Base-by-base conservation (phyloP, 1,284 basidiomycete species). In the Chalciporus piperatoides region DNA sequence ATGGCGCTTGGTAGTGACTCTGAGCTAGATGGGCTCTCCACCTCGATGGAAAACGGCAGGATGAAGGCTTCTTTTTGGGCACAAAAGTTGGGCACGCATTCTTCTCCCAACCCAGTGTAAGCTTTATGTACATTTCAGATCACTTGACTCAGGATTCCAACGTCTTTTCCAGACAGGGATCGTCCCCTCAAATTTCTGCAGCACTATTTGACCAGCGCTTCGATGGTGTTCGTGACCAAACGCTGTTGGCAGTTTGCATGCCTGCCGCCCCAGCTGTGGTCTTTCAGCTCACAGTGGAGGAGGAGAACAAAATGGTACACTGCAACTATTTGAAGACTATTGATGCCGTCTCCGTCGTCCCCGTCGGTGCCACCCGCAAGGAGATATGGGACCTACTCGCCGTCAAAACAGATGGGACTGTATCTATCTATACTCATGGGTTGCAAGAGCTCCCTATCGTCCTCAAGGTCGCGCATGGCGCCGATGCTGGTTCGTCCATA, bases 31-130 rank as follows among this genome's bases (percentile, higher is more conserved):
- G 56, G 62, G 6, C 56, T 64, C 9, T 57, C 75, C 8, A 57
- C 70, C 7, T 68, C 76, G 1, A 68, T 75, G 32, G 78, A 82
- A 53, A 76, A 83, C 57, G 77, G 76, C 1, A 76, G 81, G 48
- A 81, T 88, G 79, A 81, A 81, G 44, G 78, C 83, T 1, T 73
- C 81, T 0, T 82, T 81, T 58, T 90, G 82, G 81, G 77, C 84
- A 61, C 80, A 82, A 62, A 76, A 70, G 44, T 56, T 90, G n/a
- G 68, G 73, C 47, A 73, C 74, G 7, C 73, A 79, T 36, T 71
- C 79, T 25, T 71, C 83, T 7, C 57, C 72, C 0, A 65, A 68
- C 38, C 60, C 65, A 38, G 77, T 80, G 86, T 88, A 61, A 70
- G 84, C 72, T 6, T 27, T n/a, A 6, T 36, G 11, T 33, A 17